Conservation (phyloP, 164 flowering plant species). For the Paratinospora sagittata region DNA sequence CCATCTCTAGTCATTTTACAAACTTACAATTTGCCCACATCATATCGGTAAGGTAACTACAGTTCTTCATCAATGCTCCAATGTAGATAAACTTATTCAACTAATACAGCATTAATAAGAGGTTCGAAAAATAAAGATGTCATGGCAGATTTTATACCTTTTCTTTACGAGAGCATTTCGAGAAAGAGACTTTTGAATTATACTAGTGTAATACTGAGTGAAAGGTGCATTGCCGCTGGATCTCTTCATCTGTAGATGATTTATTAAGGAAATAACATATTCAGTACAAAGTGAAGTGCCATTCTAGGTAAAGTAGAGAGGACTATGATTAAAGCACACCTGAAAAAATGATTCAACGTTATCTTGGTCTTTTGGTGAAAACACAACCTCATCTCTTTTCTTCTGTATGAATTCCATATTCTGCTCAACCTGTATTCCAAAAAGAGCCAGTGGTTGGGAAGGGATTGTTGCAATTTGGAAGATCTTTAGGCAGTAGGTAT, state of each 20-base stretch:
- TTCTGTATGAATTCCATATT: conserved; percentile 69
- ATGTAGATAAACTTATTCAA: neutral
- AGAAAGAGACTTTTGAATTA: conserved; percentile 16
- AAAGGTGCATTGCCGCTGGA: conserved; percentile 19
- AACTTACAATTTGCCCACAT: too few relatives aligned
- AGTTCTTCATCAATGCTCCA: neutral
- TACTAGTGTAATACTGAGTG: conserved; percentile 22
- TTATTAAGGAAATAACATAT: neutral
- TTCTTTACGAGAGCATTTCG: conserved; percentile 5
- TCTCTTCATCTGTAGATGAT: conserved; percentile 18
- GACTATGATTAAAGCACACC: conserved; percentile 35
- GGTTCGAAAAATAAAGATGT: neutral
- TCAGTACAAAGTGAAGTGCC: neutral
- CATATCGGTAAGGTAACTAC: neutral
- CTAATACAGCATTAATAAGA: neutral
- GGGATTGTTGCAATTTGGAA: too few relatives aligned
- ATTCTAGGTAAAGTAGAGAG: neutral
- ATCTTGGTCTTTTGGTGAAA: conserved; percentile 76
- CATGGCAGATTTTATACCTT: conserved; percentile 13
- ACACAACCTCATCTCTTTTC: conserved; percentile 76
- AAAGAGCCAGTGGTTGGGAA: neutral
- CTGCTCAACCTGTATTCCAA: conserved; percentile 57
- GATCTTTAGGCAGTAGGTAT: neutral
- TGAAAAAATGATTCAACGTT: conserved; percentile 73
- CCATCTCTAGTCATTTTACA: neutral